Conservation (phyloP, 805 yeast species). For the Phaffomyces antillensis region DNA sequence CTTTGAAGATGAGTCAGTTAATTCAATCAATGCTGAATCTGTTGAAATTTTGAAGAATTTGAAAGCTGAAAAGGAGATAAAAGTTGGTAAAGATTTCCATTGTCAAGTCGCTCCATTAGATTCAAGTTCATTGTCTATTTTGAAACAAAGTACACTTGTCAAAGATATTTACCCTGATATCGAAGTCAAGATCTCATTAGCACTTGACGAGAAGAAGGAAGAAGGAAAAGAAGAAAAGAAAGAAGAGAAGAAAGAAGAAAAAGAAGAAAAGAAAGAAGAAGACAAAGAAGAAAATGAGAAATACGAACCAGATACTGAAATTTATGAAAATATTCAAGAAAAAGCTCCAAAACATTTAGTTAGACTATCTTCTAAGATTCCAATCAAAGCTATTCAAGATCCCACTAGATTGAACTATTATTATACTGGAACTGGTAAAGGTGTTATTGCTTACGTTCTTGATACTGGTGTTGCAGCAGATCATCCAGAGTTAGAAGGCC, state of each 20-base stretch:
- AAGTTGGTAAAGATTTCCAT: slow-evolving; percentile 6
- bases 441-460: slow-evolving; percentile 65
- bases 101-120: slow-evolving; percentile 7
- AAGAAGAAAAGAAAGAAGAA: too few relatives aligned
- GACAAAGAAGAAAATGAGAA: too few relatives aligned
- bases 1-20: neutral
- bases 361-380: slow-evolving; percentile 44
- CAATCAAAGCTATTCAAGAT: slow-evolving; percentile 7
- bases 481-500: slow-evolving; percentile 55
- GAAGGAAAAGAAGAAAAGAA: too few relatives aligned
- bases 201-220: neutral
- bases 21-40: slow-evolving; percentile 1
- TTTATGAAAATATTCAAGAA: slow-evolving; percentile 24
- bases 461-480: slow-evolving; percentile 70
- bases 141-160: slow-evolving; percentile 2
- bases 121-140: neutral
- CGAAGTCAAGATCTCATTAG: slow-evolving; percentile 44
- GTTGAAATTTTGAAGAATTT: slow-evolving; percentile 4
- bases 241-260: too few relatives aligned
- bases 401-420: slow-evolving; percentile 29
- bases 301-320: neutral
- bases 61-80: slow-evolving; percentile 1
- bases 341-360: slow-evolving; percentile 62
- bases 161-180: slow-evolving; percentile 28
- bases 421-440: slow-evolving; percentile 48